Base-by-base conservation (phyloP, 257 asterid species). In the Thymus quinquecostatus region DNA sequence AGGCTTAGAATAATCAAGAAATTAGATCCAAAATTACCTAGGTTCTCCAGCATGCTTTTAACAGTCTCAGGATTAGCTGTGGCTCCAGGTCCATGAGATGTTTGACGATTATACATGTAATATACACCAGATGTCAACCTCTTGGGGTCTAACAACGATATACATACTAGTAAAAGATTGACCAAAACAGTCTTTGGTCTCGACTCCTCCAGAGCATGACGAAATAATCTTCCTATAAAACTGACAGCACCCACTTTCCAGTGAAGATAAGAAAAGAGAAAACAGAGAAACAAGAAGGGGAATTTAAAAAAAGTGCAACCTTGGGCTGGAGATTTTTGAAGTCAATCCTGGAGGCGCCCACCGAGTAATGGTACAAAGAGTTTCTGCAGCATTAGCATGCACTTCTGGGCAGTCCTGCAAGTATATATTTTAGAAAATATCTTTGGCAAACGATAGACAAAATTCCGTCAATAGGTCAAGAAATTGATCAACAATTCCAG, bases 381-480 rank as follows among this genome's bases (percentile, higher is more conserved):
- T 89, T 80, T 88, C 92, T 76, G 96, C 95, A 33, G 97, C 95
- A 88, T 92, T 90, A 66, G 89, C 86, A 86, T 89, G 98, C 85
- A 88, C 96, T 82, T 88, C 89, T 11, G 96, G 92, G 73, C 79
- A 88, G 77, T 92, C 97, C 98, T 92, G 89, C 74, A 81, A 74
- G 72, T 28, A 43, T 29, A 51, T 43, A 64, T 38, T 30, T 44
- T 5, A 29, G 29, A 54, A 11, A 59, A 61, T 34, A 47, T 53
- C n/a, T 49, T n/a, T 12, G 36, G 54, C 49, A 21, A 48, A 54
- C 30, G 64, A 75, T 48, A 60, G 62, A 54, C 36, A 33, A 58
- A 51, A 54, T 64, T 57, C 30, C 43, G 34, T 48, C 33, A 55
- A 43, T 50, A 68, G 32, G 53, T 45, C 44, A 61, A 34, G 61